Conservation (phyloP, 225 moss, liverwort and hornwort species). For the Sphagnum contortum region DNA sequence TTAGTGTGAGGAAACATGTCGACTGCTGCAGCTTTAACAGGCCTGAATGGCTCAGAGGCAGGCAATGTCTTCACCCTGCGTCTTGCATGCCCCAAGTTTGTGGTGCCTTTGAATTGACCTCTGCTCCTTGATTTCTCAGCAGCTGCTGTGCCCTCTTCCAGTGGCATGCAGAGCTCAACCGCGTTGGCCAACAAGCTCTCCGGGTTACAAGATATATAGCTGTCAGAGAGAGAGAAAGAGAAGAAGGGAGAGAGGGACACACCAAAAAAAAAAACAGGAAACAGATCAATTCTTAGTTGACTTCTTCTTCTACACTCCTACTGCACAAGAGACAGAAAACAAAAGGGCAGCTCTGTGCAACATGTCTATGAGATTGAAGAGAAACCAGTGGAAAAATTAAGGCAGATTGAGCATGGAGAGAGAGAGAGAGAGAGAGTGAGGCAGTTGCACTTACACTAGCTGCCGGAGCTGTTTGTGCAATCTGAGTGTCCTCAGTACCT, state of each 20-base stretch:
- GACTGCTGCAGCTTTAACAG: conserved; percentile 78
- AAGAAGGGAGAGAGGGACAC: background rate
- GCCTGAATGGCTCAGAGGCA: conserved; percentile 78
- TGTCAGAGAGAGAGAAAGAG: conserved; percentile 11
- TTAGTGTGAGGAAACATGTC: conserved; percentile 94
- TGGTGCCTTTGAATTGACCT: conserved; percentile 60
- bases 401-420: no score
- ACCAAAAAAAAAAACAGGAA: conserved; percentile 14
- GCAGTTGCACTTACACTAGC: conserved; percentile 62
- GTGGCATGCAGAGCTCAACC: conserved; percentile 92
- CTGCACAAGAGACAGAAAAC: no score
- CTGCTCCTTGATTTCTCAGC: conserved; percentile 55
- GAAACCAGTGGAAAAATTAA: no score
- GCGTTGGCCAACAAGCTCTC: conserved; percentile 87
- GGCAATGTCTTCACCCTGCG: conserved; percentile 84
- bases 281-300: no score
- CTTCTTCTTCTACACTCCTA: no score
- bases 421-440: no score
- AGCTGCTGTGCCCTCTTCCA: conserved; percentile 27
- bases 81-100: conserved; percentile 71
- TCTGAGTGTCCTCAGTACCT: conserved; percentile 87
- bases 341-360: no score
- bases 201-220: conserved; percentile 98
- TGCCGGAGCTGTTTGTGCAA: conserved; percentile 74
- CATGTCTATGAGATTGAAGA: no score